Evolutionary conservation across 164 flowering plant species (phyloP), one percentile per base, ranked within the genome.

Genomic region (Nymphaea colorata): DNA sequence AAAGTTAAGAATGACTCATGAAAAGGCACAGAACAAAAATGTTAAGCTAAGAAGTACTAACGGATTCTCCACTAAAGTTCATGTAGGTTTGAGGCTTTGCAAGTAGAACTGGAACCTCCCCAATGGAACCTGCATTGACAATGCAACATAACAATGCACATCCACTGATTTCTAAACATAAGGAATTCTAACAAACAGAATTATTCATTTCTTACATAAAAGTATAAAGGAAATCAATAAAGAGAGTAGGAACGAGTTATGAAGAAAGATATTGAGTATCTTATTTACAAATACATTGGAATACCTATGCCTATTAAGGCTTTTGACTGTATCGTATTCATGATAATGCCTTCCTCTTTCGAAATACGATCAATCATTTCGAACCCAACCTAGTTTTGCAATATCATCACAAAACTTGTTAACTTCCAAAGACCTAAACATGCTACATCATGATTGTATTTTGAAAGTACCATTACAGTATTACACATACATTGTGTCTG

Each of bases 51-150:
- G 8, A 75, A 68, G 8, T 14, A 75, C 92, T 62, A 59, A 94
- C 99, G 78, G 98, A 82, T 80, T 94, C 98, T 47, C 99, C 99
- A 74, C 91, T 87, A 81, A 79, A 91, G 77, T 88, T 91, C 99
- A 94, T 88, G 78, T 91, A 91, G 10, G 98, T 76, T 76, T 94
- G 99, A 71, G 99, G 95, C 69, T 88, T 94, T 66, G 84, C 96
- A 81, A 94, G 73, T 68, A 94, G 70, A 71, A 94, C 70, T 0
- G 99, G 98, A n/a, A 91, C 94, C 65, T 87, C 92, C 65, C 92
- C 96, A 68, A 94, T 88, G 67, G 88, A 87, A 82, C 99, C 99
- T 94, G 87, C 78, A 79, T 77, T 71, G 72, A 70, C 76, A 70
- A 51, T 51, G 57, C 3, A 51, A 51, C 15, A 2, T 0, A 0